phyloP scores from a whole-genome alignment of 345 rosid genomes.

The Punica granatum region DNA sequence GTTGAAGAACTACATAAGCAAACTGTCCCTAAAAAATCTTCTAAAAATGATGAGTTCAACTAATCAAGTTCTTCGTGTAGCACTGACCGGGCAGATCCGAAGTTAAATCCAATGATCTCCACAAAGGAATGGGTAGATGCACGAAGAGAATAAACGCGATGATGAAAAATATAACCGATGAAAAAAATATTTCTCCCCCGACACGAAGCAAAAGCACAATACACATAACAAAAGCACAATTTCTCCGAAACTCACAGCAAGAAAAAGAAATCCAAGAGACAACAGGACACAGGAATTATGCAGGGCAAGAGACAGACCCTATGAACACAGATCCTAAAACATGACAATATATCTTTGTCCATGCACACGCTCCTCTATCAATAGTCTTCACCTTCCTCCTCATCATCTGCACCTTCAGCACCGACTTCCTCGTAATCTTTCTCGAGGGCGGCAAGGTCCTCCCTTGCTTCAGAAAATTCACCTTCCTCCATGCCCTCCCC shows the following conservation, averaged over 20 bases:
- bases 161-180: background rate
- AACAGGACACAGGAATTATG: background rate
- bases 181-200: background rate
- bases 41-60: too few relatives aligned
- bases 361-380: conserved; percentile 2
- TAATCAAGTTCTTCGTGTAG: too few relatives aligned
- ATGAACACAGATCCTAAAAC: background rate
- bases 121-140: background rate
- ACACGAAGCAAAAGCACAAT: background rate
- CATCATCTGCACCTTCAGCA: conserved; percentile 55
- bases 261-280: background rate
- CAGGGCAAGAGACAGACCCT: background rate
- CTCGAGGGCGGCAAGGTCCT: conserved; percentile 47
- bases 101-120: too few relatives aligned
- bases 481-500: conserved; percentile 80
- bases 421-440: conserved; percentile 61
- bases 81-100: background rate
- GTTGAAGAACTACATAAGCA: too few relatives aligned
- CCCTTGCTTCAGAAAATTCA: conserved; percentile 66
- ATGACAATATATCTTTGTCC: background rate
- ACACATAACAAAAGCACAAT: background rate
- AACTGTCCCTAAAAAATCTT: too few relatives aligned
- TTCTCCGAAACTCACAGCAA: background rate
- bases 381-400: conserved; percentile 54
- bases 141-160: background rate